Base-by-base conservation (phyloP, 345 rosid species). In the Corchorus capsularis region DNA sequence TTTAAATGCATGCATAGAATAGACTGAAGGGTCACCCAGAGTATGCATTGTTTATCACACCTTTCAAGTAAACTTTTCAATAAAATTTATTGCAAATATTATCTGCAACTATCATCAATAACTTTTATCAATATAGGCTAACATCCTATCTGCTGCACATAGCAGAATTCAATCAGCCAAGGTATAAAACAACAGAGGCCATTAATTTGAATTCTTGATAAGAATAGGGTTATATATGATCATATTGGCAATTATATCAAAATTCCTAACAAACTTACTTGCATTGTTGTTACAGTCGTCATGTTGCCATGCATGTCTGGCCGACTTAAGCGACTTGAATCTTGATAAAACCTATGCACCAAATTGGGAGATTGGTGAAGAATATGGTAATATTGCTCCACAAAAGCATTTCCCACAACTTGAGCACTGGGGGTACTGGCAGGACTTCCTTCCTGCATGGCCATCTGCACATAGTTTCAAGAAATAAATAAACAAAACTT, bases 331-430 rank as follows among this genome's bases (percentile, higher is more conserved):
- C 82, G 74, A 76, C 93, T 91, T 22, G 85, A 84, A 79, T 91
- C 95, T 67, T 86, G 93, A 80, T 91, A 91, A 86, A 91, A 91
- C 43, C 87, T 85, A 76, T 83, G 85, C 66, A 85, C 93, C 81
- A 83, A 15, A 39, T 55, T 82, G 0, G 95, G 93, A 2, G 89
- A 85, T n/a, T 84, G 86, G 71, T 85, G 95, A 82, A 91, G 95
- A 73, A 85, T 86, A 65, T 84, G 87, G 79, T 91, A 91, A 84
- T 91, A 91, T 69, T 89, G 95, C 80, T 81, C 87, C 69, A 87
- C 93, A 73, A 91, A 91, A 47, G 91, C 92, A 83, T 89, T 86
- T 78, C 92, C 96, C 71, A 89, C 87, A 49, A 86, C 81, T 75
- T 82, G 85, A 32, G 88, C 88, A 79, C 75, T 80, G 62, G 83